Base-by-base conservation (phyloP, 2,329 filamentous ascomycete genomes). In the Colletotrichum shisoi region DNA sequence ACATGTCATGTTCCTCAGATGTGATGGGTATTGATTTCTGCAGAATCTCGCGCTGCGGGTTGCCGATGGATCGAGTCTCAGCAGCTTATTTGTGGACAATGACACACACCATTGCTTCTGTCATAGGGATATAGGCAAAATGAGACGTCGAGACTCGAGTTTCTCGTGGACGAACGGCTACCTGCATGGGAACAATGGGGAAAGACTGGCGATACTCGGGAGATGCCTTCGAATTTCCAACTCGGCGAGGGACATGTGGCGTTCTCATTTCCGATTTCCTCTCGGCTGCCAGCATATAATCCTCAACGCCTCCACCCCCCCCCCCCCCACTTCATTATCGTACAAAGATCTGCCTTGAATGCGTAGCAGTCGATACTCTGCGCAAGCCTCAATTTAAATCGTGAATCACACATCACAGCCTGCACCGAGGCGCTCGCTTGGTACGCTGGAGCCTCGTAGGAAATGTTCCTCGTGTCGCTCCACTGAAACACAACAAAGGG, bases 321-420 rank as follows among this genome's bases (percentile, higher is more conserved):
- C n/a, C n/a, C n/a, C 19, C 45, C 27, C 31, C 7, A 8, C 31
- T 4, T 7, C 27, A 5, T 24, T 24, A 49, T 59, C 48, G 65
- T 59, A 64, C 61, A 64, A 51, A 59, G 42, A 51, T 45, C 56
- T 42, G 27, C 61, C 37, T 17, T 56, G 21, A 13, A 49, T 46
- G 24, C 42, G 21, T 31, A 37, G 34, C 34, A 19, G 37, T 12
- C 40, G 40, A 24, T 34, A 42, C 17, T 39, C 17, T 42, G 46
- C 48, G 19, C 34, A 57, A 40, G n/a, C 48, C 21, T 46, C 24
- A 19, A 48, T 21, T 48, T 21, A 27, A 21, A 44, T 39, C 46
- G 57, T 19, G 21, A n/a, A 59, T 12, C 61, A 24, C 34, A 44
- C 54, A 49, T 39, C 24, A 40, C 42, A 27, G 24, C 44, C 21